Evolutionary conservation across 176 grass and related monocot species (phyloP).

Genomic region (Zoysia pacifica): DNA sequence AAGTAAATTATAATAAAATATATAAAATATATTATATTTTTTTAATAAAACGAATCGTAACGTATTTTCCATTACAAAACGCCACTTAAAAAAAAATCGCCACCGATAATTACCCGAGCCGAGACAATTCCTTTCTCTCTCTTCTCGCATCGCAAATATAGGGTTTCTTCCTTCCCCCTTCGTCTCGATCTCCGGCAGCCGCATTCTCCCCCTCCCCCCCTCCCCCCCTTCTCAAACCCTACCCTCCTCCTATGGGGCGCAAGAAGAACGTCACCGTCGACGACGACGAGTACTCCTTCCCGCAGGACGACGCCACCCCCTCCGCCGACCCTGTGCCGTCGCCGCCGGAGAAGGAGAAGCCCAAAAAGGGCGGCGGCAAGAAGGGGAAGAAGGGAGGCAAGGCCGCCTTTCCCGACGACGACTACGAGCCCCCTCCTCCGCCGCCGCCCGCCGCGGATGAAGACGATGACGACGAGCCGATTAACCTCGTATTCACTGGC

Average conservation of each 20-base stretch:
- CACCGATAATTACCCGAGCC: too few relatives aligned
- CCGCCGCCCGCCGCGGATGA: slow-evolving; percentile 23
- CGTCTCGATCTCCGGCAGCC: slow-evolving; percentile 39
- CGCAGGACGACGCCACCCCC: slow-evolving; percentile 43
- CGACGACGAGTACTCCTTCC: slow-evolving; percentile 92
- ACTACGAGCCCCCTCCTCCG: slow-evolving; percentile 43
- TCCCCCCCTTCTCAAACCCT: slow-evolving; percentile 20
- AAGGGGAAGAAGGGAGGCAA: slow-evolving; percentile 82
- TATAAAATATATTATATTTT: too few relatives aligned
- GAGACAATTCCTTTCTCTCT: too few relatives aligned
- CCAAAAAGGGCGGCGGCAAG: slow-evolving; percentile 53
- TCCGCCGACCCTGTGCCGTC: slow-evolving; percentile 36
- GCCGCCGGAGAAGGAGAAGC: slow-evolving; percentile 46
- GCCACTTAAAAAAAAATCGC: too few relatives aligned
- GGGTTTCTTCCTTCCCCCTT: slow-evolving; percentile 38
- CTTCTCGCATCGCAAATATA: neutral
- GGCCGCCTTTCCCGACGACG: slow-evolving; percentile 38
- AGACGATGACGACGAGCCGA: slow-evolving; percentile 57
- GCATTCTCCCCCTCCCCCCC: neutral
- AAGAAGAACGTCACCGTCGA: slow-evolving; percentile 90
- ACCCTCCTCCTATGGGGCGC: slow-evolving; percentile 60
- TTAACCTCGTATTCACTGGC: slow-evolving; percentile 72
- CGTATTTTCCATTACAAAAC: too few relatives aligned
- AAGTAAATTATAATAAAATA: too few relatives aligned
- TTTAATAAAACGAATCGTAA: too few relatives aligned